Conservation (phyloP, 2,329 filamentous ascomycete species). For the Ceratocystis eucalypticola region DNA sequence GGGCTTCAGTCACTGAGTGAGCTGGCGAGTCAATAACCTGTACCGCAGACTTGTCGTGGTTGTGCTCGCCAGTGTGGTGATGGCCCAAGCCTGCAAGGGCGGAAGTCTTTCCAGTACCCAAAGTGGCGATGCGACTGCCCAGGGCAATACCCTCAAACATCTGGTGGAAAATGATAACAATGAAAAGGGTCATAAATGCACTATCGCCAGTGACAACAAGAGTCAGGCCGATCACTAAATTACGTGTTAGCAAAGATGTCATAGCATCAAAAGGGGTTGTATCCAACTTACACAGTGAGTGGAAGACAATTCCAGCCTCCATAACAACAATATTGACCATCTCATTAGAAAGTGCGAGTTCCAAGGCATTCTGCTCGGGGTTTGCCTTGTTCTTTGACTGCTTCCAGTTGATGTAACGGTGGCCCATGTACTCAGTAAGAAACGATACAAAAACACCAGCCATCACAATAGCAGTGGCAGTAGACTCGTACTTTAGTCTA, state of each 20-base stretch:
- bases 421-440: slow-evolving; percentile 52
- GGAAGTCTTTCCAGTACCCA: slow-evolving; percentile 28
- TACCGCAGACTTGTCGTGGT: slow-evolving; percentile 1
- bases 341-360: slow-evolving; percentile 28
- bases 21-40: not conserved
- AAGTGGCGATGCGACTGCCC: slow-evolving; percentile 53
- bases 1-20: slow-evolving; percentile 17
- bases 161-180: slow-evolving; percentile 65
- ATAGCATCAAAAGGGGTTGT: not conserved
- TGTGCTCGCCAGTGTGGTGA: slow-evolving; percentile 20
- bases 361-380: slow-evolving; percentile 22
- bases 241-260: not conserved
- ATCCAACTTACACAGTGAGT: slow-evolving; percentile 46
- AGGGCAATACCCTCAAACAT: slow-evolving; percentile 67
- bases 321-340: slow-evolving; percentile 54
- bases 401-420: slow-evolving; percentile 37
- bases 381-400: slow-evolving; percentile 26
- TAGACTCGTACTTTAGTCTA: slow-evolving; percentile 52
- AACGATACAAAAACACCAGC: slow-evolving; percentile 62
- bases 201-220: slow-evolving; percentile 46
- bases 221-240: slow-evolving; percentile 47
- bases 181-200: slow-evolving; percentile 43
- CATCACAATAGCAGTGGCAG: slow-evolving; percentile 58
- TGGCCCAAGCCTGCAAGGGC: slow-evolving; percentile 21
- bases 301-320: slow-evolving; percentile 62